A percentile compares a stretch with the other conserved stretches of the same genome.
Evolutionary conservation across 1,284 basidiomycete species (phyloP).

Genomic region (Cystobasidium sp.): DNA sequence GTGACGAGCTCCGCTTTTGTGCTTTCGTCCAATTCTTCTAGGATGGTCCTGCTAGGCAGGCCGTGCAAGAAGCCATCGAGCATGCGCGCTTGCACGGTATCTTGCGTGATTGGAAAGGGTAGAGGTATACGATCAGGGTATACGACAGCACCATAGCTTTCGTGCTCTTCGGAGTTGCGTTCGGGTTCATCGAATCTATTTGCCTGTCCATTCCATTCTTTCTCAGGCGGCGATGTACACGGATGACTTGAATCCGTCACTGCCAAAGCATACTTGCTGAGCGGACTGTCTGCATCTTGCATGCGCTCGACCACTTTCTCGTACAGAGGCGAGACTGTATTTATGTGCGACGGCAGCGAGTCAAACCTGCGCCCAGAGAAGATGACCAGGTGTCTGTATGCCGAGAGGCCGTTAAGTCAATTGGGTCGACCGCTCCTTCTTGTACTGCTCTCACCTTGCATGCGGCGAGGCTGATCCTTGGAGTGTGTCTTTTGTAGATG

Average conservation of each 20-base stretch:
- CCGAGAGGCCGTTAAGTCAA: too few relatives aligned
- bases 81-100: not conserved
- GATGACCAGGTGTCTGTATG: constrained; percentile 34
- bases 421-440: too few relatives aligned
- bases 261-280: constrained; percentile 22
- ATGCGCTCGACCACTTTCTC: constrained; percentile 29
- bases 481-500: constrained; percentile 5
- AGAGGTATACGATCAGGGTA: constrained; percentile 33
- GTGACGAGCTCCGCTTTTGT: not conserved
- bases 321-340: constrained; percentile 45
- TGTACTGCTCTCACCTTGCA: constrained; percentile 12
- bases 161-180: constrained; percentile 1
- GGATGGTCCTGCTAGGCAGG: not conserved
- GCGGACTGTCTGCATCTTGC: constrained; percentile 19
- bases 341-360: constrained; percentile 48
- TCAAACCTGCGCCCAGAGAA: constrained; percentile 36
- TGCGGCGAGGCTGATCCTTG: constrained; percentile 25
- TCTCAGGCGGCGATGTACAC: not conserved
- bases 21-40: not conserved
- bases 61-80: constrained; percentile 27
- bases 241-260: constrained; percentile 30
- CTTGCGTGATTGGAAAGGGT: constrained; percentile 21
- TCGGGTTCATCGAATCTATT: constrained; percentile 23
- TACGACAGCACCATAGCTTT: constrained; percentile 36
- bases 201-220: constrained; percentile 14